These are phyloP conservation scores for Podospora pseudopauciseta DNA, from an alignment of 495 filamentous ascomycete species.

Conservation along the genomic window DNA sequence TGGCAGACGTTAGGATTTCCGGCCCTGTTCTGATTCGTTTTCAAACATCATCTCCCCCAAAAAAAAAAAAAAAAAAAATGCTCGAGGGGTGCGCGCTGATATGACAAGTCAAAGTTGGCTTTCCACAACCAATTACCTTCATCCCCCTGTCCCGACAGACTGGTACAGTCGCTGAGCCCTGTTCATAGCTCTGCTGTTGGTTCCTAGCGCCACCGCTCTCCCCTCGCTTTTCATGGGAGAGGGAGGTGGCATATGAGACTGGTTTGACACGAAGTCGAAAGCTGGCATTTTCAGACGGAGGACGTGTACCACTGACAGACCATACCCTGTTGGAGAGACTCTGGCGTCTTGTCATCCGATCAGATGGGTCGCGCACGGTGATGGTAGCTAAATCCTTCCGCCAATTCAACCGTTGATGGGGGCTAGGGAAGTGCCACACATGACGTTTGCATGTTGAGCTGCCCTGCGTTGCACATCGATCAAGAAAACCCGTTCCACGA, in stretches of 20 bases:
- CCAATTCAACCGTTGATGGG: neutral
- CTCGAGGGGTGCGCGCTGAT: neutral
- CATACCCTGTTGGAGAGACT: neutral
- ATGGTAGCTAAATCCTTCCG: neutral
- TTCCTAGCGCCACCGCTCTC: neutral
- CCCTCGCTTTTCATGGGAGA: neutral
- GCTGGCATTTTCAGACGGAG: neutral
- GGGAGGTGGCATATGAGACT: neutral
- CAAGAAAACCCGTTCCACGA: neutral
- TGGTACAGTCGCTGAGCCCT: conserved; percentile 2
- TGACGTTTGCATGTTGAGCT: neutral
- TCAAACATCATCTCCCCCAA: neutral
- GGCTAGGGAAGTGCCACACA: neutral
- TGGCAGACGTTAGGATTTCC: neutral
- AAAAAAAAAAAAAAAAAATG: no score
- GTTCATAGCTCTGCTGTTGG: conserved; percentile 2
- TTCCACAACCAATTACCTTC: neutral
- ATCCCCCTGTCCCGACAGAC: neutral
- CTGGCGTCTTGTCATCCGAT: neutral
- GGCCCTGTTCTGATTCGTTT: neutral
- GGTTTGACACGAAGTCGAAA: neutral
- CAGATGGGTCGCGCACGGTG: neutral
- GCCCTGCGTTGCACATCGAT: neutral
- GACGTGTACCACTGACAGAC: neutral
- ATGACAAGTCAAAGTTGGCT: neutral